Evolutionary conservation across 257 asterid species (phyloP).

Genomic region (Solanum corneliomulleri): DNA sequence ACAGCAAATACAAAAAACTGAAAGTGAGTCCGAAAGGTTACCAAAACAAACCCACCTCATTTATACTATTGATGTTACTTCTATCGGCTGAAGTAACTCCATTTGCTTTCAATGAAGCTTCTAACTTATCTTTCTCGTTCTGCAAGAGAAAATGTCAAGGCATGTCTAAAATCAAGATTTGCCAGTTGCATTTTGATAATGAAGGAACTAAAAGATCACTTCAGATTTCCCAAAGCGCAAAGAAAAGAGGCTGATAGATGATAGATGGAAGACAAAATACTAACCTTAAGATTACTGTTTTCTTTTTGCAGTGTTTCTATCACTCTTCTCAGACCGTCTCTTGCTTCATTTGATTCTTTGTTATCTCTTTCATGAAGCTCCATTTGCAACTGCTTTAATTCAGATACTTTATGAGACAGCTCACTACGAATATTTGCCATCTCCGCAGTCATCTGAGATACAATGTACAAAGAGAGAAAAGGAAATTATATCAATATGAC

Average conservation of each 20-base stretch:
- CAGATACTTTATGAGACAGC: conserved; percentile 54
- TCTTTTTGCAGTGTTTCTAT: conserved; percentile 57
- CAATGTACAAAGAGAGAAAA: neutral
- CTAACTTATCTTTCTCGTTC: conserved; percentile 65
- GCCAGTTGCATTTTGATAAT: neutral
- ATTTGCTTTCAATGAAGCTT: conserved; percentile 47
- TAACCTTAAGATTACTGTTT: conserved; percentile 61
- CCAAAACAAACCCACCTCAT: conserved; percentile 35
- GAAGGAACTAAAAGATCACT: neutral
- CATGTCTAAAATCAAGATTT: conserved; percentile 7
- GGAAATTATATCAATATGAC: neutral
- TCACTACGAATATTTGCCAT: conserved; percentile 41
- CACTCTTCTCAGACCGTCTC: conserved; percentile 39
- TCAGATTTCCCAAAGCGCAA: neutral
- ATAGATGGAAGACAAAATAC: neutral
- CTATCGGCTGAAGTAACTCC: conserved; percentile 26
- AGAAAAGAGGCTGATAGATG: neutral
- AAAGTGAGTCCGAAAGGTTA: neutral
- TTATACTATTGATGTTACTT: conserved; percentile 17
- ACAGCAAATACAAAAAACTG: neutral
- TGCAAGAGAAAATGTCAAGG: conserved; percentile 22
- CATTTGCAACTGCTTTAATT: conserved; percentile 45
- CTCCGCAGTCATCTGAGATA: conserved; percentile 47
- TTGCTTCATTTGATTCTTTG: conserved; percentile 28
- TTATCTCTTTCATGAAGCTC: conserved; percentile 44